Evolutionary conservation across 1,284 basidiomycete species (phyloP).

Genomic region (Termitomyces sp.): DNA sequence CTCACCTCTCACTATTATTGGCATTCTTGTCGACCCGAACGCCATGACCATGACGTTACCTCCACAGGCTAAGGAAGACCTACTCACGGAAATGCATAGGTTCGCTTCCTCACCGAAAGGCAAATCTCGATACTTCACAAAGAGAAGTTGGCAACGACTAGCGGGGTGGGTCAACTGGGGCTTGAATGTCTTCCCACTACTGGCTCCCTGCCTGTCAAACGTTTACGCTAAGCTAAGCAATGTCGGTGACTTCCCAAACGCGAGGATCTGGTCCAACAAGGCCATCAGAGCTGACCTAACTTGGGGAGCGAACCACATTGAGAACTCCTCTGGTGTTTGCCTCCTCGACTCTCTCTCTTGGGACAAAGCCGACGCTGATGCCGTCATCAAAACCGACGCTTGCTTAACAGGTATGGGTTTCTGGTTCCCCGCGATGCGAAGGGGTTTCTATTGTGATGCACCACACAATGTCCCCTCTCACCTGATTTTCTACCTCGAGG

Average conservation of each 20-base stretch:
- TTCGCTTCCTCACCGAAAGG: conserved; percentile 31
- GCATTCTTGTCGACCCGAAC: conserved; percentile 2
- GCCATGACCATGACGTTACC: conserved; percentile 5
- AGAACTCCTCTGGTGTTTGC: conserved; percentile 26
- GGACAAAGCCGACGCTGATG: conserved; percentile 4
- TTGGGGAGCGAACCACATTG: conserved; percentile 22
- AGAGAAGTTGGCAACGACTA: conserved; percentile 26
- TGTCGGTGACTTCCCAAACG: conserved; percentile 18
- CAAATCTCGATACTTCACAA: conserved; percentile 17
- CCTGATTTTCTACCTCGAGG: conserved; percentile 2
- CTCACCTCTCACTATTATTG: not conserved
- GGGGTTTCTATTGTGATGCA: not conserved
- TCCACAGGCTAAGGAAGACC: not conserved
- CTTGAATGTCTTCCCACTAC: conserved; percentile 16
- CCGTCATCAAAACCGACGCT: conserved; percentile 21
- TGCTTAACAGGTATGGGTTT: conserved; percentile 3
- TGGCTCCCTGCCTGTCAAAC: conserved; percentile 25
- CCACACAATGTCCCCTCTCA: conserved; percentile 7
- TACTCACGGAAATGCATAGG: not conserved
- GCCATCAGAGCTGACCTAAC: conserved; percentile 12
- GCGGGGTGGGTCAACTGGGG: conserved; percentile 33
- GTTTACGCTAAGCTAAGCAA: conserved; percentile 35
- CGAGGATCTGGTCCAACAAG: not conserved
- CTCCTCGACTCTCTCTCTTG: no score
- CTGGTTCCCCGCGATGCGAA: not conserved